Evolutionary conservation across 805 yeast genomes (phyloP).

Genomic region (Suhomyces canberraensis): DNA sequence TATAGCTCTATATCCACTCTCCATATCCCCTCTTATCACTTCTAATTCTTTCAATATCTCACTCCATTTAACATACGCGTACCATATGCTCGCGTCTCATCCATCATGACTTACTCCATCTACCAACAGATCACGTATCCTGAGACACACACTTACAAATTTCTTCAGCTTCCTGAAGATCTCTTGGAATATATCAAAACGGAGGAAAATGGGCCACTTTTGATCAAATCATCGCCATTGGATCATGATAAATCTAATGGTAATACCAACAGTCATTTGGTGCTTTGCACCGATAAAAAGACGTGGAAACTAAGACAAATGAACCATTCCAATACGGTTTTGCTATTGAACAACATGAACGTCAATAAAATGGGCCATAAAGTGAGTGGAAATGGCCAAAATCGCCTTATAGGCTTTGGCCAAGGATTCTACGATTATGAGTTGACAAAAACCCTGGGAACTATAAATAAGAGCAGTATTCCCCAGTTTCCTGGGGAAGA

Average conservation of each 20-base stretch:
- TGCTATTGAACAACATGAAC: conserved; percentile 39
- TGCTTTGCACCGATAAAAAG: conserved; percentile 52
- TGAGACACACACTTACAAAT: conserved; percentile 36
- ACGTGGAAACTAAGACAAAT: conserved; percentile 72
- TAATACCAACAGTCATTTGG: conserved; percentile 40
- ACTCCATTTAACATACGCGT: no score
- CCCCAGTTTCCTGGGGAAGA: conserved; percentile 20
- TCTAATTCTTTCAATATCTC: no score
- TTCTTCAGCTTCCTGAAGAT: conserved; percentile 54
- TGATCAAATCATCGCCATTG: conserved; percentile 32
- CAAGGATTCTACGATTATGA: conserved; percentile 35
- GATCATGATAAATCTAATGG: conserved; percentile 6
- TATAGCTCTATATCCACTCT: no score
- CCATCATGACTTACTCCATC: conserved; percentile 7
- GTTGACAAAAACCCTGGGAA: conserved; percentile 21
- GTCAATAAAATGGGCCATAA: conserved; percentile 1
- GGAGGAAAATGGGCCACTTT: conserved; percentile 24
- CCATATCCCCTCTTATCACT: no score
- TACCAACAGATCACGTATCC: conserved; percentile 17
- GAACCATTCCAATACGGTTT: conserved; percentile 84
- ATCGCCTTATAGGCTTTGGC: conserved; percentile 29
- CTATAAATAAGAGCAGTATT: conserved; percentile 27
- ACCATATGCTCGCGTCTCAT: no score
- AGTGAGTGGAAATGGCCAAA: neutral
- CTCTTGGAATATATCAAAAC: conserved; percentile 35